Conservation (phyloP, 805 yeast genomes). For the Candida xiaguanensis region DNA sequence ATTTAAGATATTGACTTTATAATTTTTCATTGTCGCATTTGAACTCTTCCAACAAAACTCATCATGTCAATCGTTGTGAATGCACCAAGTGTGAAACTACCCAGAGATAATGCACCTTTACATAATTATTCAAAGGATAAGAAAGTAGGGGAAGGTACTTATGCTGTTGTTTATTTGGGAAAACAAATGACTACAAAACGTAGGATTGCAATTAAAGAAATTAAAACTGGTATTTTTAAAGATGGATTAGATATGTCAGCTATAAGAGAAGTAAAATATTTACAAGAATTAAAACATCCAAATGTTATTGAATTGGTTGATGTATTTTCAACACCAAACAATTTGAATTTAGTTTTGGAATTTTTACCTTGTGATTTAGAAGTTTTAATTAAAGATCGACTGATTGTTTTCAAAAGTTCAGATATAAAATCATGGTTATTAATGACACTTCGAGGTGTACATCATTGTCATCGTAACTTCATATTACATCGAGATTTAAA, state of each 20-base stretch:
- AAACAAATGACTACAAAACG: constrained; percentile 52
- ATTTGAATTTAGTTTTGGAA: constrained; percentile 84
- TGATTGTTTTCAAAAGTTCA: constrained; percentile 72
- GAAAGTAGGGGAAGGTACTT: constrained; percentile 98
- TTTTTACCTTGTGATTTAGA: constrained; percentile 86
- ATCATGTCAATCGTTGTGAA: constrained; percentile 9
- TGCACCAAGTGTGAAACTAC: background rate
- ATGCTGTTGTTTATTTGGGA: constrained; percentile 93
- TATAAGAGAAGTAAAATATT: constrained; percentile 82
- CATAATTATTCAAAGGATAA: constrained; percentile 51
- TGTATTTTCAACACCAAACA: constrained; percentile 66
- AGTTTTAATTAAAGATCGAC: constrained; percentile 76
- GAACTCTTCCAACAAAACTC: background rate
- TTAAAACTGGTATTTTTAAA: constrained; percentile 88
- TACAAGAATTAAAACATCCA: constrained; percentile 67
- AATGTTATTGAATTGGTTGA: constrained; percentile 88
- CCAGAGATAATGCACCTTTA: constrained; percentile 8
- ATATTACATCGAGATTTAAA: constrained; percentile 90
- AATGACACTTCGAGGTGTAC: constrained; percentile 92
- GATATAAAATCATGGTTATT: constrained; percentile 92
- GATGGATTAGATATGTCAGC: constrained; percentile 99
- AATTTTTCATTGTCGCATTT: too few species aligned
- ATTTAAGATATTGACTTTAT: too few species aligned
- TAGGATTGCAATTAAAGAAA: constrained; percentile 88
- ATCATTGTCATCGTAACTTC: constrained; percentile 91